Evolutionary conservation across 768 basidiomycete genomes (phyloP), one percentile per base, ranked within the genome.

Genomic region (Naganishia onofrii): DNA sequence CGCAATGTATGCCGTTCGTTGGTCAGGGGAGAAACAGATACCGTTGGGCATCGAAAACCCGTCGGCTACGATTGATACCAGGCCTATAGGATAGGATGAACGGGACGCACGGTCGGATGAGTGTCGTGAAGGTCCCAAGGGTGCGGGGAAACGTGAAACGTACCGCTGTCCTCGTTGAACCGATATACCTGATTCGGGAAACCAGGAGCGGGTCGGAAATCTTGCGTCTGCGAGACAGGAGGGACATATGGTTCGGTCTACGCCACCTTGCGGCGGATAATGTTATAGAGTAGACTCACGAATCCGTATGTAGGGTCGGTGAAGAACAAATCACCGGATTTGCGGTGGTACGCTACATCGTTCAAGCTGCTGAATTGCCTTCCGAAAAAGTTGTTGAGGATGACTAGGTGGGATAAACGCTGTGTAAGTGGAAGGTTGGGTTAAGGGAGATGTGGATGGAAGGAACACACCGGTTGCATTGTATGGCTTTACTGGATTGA

Each of bases 301-400:
- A 19, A 53, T 34, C 84, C 86, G 54, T 81, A 90, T 86, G 83
- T 82, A 19, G 84, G 83, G 75, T 92, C 90, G 0, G 90, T 91
- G 80, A 92, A 90, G 81, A 89, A 90, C 1, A 91, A 73, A 46
- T 85, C 85, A 44, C 87, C 87, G 71, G 85, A 88, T 4, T 80
- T 79, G 1, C 88, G 89, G 65, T 90, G 87, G 3, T 90, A 82
- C 74, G 89, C 90, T 70, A 89, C 83, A 72, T 93, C 90, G 77
- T 91, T 90, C 60, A 92, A 78, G 0, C 90, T 90, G 80, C 89
- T 91, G 81, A 91, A 92, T 73, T 90, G 90, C 2, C 89, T 83
- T 1, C 90, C 90, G 74, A 86, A 89, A 80, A 85, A 90, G 81
- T 91, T 92, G 80, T 91, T 89, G 70, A 92, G 79, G 19, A 92